Conservation (phyloP, 768 basidiomycete species). For the Tulasnella sp. region DNA sequence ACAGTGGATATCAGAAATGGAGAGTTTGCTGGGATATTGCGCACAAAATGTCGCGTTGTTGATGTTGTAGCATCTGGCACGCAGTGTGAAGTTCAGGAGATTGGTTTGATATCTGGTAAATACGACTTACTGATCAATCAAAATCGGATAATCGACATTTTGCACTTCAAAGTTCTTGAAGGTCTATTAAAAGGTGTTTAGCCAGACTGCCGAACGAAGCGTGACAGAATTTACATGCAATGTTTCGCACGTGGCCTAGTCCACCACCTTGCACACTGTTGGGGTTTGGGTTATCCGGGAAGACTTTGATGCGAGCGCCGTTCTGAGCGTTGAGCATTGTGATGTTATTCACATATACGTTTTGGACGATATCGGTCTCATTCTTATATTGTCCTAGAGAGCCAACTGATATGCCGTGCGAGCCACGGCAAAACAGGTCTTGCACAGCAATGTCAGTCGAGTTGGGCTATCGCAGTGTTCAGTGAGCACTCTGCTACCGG, state of each 20-base stretch:
- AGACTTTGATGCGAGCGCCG: constrained; percentile 66
- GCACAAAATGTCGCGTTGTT: constrained; percentile 48
- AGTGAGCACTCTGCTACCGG: background rate
- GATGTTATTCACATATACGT: constrained; percentile 57
- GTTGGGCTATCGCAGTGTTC: constrained; percentile 39
- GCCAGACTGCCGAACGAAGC: constrained; percentile 27
- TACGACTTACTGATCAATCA: constrained; percentile 45
- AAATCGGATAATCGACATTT: constrained; percentile 57
- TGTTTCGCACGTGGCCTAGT: constrained; percentile 43
- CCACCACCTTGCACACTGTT: constrained; percentile 52
- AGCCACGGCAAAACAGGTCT: constrained; percentile 57
- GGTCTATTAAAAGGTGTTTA: constrained; percentile 36
- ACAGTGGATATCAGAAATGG: constrained; percentile 57
- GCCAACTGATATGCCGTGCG: constrained; percentile 57
- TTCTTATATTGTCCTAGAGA: constrained; percentile 53
- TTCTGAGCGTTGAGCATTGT: constrained; percentile 61
- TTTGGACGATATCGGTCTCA: constrained; percentile 44
- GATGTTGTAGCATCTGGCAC: constrained; percentile 41
- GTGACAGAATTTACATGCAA: constrained; percentile 30
- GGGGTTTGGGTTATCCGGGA: constrained; percentile 58
- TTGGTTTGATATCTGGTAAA: background rate
- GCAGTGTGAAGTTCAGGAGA: background rate
- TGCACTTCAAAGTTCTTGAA: constrained; percentile 52
- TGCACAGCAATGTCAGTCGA: constrained; percentile 56
- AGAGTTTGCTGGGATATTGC: constrained; percentile 54